These are phyloP conservation scores for Xylaria sp. DNA, from an alignment of 2,329 filamentous ascomycete species.

Conservation along the genomic window DNA sequence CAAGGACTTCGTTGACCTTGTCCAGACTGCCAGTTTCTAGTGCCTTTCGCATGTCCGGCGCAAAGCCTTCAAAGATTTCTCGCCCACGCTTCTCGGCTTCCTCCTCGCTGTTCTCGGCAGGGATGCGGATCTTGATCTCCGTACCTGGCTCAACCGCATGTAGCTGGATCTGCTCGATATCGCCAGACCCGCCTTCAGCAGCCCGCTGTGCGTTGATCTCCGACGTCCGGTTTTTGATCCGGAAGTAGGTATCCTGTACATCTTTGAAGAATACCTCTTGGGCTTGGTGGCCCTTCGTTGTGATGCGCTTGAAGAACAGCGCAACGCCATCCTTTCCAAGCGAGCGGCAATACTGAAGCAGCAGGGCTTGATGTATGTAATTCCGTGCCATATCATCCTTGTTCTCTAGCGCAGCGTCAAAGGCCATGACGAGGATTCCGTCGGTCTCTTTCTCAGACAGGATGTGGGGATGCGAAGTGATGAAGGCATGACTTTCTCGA, in stretches of 20 bases:
- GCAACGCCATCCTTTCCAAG: constrained; percentile 88
- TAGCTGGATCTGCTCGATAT: constrained; percentile 95
- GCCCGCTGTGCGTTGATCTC: constrained; percentile 72
- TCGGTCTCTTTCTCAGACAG: constrained; percentile 89
- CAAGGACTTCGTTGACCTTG: constrained; percentile 86
- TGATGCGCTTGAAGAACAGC: constrained; percentile 96
- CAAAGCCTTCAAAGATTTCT: constrained; percentile 84
- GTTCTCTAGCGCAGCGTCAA: constrained; percentile 84
- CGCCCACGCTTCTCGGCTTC: constrained; percentile 72
- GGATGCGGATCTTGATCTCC: constrained; percentile 87
- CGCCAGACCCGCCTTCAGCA: constrained; percentile 61
- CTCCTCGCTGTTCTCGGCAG: constrained; percentile 74
- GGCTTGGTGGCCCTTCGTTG: constrained; percentile 88
- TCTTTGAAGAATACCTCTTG: constrained; percentile 92
- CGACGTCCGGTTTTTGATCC: constrained; percentile 79
- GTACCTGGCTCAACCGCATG: constrained; percentile 95
- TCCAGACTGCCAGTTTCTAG: constrained; percentile 91
- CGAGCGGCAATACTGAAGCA: constrained; percentile 94
- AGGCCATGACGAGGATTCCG: constrained; percentile 88
- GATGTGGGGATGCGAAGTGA: constrained; percentile 81
- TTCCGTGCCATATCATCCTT: constrained; percentile 81
- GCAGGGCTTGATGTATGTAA: constrained; percentile 91
- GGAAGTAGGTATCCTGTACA: constrained; percentile 85
- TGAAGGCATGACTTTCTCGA: constrained; percentile 76
- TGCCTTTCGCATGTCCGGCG: constrained; percentile 81